These are phyloP conservation scores for Craterostigma plantagineum DNA, from an alignment of 257 asterid species.

Conservation along the genomic window DNA sequence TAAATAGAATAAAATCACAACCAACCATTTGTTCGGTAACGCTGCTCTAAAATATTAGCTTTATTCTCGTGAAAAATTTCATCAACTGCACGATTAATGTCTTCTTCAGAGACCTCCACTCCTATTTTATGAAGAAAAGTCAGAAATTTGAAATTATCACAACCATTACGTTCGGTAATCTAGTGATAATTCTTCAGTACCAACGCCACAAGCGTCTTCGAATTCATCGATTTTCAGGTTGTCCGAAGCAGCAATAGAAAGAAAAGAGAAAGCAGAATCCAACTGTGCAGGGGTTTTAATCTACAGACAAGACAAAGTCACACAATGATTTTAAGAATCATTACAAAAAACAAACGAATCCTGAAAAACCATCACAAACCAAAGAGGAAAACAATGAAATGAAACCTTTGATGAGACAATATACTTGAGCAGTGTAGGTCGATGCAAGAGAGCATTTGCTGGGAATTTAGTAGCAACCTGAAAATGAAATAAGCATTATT, in stretches of 20 bases:
- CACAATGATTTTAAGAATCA: neutral
- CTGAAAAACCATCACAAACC: no score
- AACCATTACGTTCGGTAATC: neutral
- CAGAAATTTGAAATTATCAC: neutral
- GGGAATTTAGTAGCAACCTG: constrained; percentile 89
- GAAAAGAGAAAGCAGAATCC: constrained; percentile 63
- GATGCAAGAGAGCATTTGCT: constrained; percentile 64
- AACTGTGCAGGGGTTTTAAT: constrained; percentile 63
- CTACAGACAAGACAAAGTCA: constrained; percentile 14
- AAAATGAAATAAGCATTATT: constrained; percentile 2
- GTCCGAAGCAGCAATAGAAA: constrained; percentile 38
- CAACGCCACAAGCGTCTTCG: constrained; percentile 85
- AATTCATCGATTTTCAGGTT: constrained; percentile 32
- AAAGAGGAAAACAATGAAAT: no score
- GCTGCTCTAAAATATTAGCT: constrained; percentile 48
- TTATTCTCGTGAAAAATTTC: constrained; percentile 57
- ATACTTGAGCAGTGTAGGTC: constrained; percentile 53
- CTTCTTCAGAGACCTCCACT: constrained; percentile 60
- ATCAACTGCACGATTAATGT: constrained; percentile 36
- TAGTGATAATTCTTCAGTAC: constrained; percentile 13
- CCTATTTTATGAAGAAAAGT: constrained; percentile 26
- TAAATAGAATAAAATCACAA: constrained; percentile 4
- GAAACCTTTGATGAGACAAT: constrained; percentile 53
- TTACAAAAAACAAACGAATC: neutral
- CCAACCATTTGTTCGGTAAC: constrained; percentile 78